Evolutionary conservation across 345 rosid species (phyloP).

Genomic region (Eucalyptus cloeziana): DNA sequence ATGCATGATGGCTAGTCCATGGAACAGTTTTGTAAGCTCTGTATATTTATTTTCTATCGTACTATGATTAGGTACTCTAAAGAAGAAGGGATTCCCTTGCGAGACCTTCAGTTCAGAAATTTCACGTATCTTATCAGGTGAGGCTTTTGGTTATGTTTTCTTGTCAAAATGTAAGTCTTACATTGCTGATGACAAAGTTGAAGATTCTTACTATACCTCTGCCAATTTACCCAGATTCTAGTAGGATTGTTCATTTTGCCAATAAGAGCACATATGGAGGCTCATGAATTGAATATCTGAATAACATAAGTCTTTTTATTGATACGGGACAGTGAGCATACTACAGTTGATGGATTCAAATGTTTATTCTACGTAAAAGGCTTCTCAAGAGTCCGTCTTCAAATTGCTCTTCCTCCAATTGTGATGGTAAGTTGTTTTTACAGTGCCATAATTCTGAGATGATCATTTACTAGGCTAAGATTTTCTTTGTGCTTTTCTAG

Average conservation of each 20-base stretch:
- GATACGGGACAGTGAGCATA: constrained; percentile 52
- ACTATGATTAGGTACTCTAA: constrained; percentile 60
- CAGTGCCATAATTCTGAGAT: too few species aligned
- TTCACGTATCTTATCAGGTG: constrained; percentile 81
- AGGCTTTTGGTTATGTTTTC: not conserved
- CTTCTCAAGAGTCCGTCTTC: constrained; percentile 49
- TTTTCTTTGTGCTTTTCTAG: constrained; percentile 10
- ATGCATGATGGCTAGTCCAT: not conserved
- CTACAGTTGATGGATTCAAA: constrained; percentile 48
- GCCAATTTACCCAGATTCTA: not conserved
- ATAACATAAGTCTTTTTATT: not conserved
- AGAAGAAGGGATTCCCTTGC: constrained; percentile 64
- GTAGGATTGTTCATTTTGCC: not conserved
- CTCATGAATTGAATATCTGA: not conserved
- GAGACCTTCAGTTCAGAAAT: constrained; percentile 43
- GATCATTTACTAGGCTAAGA: not conserved
- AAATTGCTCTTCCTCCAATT: constrained; percentile 44
- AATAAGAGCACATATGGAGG: not conserved
- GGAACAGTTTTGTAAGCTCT: not conserved
- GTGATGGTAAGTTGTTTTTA: constrained; percentile 29
- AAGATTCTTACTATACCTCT: not conserved
- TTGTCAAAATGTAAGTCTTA: not conserved
- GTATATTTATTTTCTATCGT: not conserved
- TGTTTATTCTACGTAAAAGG: constrained; percentile 56
- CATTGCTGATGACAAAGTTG: not conserved